A percentile compares a stretch with the other conserved stretches of the same genome.
Conservation (phyloP, 495 filamentous ascomycete genomes). For the Apodospora peruviana region DNA sequence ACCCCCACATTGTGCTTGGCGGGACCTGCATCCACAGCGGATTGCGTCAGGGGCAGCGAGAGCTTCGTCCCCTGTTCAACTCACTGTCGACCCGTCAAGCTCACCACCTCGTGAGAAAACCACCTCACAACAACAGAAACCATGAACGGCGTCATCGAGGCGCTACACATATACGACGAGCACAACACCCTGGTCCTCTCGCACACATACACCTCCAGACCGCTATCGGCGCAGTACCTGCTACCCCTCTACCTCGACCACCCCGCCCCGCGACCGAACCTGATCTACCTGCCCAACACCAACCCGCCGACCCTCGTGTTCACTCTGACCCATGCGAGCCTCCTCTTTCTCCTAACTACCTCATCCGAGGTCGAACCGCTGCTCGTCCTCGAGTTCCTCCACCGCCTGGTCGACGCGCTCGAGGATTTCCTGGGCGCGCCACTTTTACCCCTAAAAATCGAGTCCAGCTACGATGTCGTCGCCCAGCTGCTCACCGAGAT, state of each 20-base stretch:
- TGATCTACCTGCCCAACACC: slow-evolving; percentile 76
- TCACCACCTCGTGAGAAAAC: neutral
- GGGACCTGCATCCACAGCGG: neutral
- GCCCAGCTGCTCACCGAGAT: slow-evolving; percentile 92
- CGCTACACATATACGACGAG: slow-evolving; percentile 94
- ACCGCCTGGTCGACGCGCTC: slow-evolving; percentile 83
- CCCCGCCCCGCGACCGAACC: slow-evolving; percentile 72
- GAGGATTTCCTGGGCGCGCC: slow-evolving; percentile 96
- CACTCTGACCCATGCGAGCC: slow-evolving; percentile 76
- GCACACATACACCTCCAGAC: slow-evolving; percentile 60
- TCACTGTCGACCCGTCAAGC: neutral
- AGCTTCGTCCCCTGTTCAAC: neutral
- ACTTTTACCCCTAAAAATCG: slow-evolving; percentile 76
- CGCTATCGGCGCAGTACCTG: slow-evolving; percentile 68
- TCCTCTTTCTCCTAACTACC: slow-evolving; percentile 78
- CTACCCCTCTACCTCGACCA: slow-evolving; percentile 85
- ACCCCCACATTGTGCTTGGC: neutral
- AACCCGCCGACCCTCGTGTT: slow-evolving; percentile 86
- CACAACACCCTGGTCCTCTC: slow-evolving; percentile 57
- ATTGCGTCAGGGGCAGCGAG: neutral
- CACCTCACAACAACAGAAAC: slow-evolving; percentile 8
- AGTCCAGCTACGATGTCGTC: slow-evolving; percentile 86
- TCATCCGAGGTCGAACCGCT: slow-evolving; percentile 85
- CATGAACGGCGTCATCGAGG: slow-evolving; percentile 87
- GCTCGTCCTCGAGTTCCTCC: slow-evolving; percentile 93